A percentile compares a stretch with the other conserved stretches of the same genome.
Conservation (phyloP, 1,139 yeast species). For the Suhomyces bribrorum region DNA sequence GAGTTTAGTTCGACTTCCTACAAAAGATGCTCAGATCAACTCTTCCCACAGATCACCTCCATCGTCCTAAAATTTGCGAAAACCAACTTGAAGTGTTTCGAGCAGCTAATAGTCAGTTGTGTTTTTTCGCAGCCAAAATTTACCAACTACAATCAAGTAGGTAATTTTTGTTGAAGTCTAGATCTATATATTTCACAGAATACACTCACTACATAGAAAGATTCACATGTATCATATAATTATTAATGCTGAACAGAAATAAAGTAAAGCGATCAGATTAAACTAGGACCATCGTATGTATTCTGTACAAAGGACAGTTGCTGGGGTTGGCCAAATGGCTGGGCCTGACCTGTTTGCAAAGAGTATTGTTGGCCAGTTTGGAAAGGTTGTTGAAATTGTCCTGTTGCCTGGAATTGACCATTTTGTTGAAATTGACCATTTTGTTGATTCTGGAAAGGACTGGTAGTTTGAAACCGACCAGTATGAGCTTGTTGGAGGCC, state of each 20-base stretch:
- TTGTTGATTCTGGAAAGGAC: slow-evolving; percentile 11
- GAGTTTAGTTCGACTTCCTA: too few relatives aligned
- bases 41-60: too few relatives aligned
- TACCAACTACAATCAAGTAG: not conserved
- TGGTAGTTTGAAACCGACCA: too few relatives aligned
- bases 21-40: too few relatives aligned
- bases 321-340: slow-evolving; percentile 8
- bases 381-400: slow-evolving; percentile 7
- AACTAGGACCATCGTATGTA: slow-evolving; percentile 25
- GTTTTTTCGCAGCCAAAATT: not conserved
- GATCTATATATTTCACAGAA: too few relatives aligned
- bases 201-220: not conserved
- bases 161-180: not conserved
- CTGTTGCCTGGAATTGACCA: slow-evolving; percentile 1
- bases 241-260: slow-evolving; percentile 3
- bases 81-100: too few relatives aligned
- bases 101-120: not conserved
- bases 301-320: slow-evolving; percentile 12
- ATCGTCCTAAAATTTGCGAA: too few relatives aligned
- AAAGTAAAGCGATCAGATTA: slow-evolving; percentile 17
- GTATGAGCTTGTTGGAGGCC: slow-evolving; percentile 17
- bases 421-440: slow-evolving; percentile 9
- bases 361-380: slow-evolving; percentile 5
- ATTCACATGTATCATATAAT: not conserved
- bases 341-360: slow-evolving; percentile 3